These are phyloP conservation scores for Tetradesmus lagerheimii DNA, from an alignment of 139 green algal genomes.

Conservation along the genomic window DNA sequence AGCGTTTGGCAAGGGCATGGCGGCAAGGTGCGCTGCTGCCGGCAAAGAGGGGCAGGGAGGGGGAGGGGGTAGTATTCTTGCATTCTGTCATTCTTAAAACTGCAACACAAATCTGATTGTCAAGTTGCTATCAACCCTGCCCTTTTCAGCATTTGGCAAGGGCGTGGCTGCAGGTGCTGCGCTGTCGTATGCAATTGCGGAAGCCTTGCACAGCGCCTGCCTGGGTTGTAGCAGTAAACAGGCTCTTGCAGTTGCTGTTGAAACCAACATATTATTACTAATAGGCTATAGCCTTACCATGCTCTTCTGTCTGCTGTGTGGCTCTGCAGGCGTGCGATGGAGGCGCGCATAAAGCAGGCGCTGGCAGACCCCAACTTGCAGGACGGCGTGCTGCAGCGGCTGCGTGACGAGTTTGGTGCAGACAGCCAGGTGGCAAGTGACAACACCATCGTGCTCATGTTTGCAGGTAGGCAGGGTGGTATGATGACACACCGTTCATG, in stretches of 20 bases:
- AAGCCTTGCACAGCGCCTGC: too few relatives aligned
- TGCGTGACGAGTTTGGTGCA: constrained; percentile 3
- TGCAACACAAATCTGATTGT: too few relatives aligned
- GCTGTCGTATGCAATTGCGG: too few relatives aligned
- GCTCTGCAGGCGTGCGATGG: neutral
- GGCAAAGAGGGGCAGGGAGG: neutral
- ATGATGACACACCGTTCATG: too few relatives aligned
- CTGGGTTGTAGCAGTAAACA: too few relatives aligned
- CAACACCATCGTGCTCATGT: constrained; percentile 34
- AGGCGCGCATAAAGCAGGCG: neutral
- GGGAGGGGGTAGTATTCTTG: too few relatives aligned
- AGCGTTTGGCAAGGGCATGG: constrained; percentile 32
- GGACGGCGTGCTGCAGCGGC: neutral
- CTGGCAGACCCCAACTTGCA: neutral
- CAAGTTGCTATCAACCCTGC: too few relatives aligned
- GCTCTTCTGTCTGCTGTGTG: neutral
- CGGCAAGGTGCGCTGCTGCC: neutral
- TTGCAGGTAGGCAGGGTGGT: neutral
- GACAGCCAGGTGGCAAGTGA: constrained; percentile 10
- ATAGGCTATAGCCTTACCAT: neutral
- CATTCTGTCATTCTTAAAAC: too few relatives aligned
- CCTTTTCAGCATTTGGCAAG: too few relatives aligned
- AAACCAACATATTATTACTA: too few relatives aligned
- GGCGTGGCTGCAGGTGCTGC: too few relatives aligned
- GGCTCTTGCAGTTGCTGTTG: too few relatives aligned